A percentile compares a stretch with the other conserved stretches of the same genome.
Evolutionary conservation across 345 rosid genomes (phyloP).

Genomic region (Bruguiera parviflora): DNA sequence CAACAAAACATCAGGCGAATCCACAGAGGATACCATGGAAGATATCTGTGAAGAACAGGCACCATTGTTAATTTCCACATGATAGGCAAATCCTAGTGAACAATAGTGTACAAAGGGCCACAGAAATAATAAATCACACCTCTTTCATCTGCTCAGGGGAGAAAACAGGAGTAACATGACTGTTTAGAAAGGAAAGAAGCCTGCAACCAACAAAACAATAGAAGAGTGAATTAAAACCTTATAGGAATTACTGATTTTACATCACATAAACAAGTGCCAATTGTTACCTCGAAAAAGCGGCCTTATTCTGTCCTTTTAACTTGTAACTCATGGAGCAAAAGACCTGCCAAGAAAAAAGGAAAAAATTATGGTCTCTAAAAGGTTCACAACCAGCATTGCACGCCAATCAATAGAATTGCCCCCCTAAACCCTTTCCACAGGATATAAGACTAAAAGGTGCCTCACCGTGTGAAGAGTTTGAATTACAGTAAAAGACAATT

Average conservation of each 20-base stretch:
- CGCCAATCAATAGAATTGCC: neutral
- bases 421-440: neutral
- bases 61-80: constrained; percentile 10
- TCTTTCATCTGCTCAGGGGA: constrained; percentile 50
- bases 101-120: neutral
- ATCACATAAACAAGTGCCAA: constrained; percentile 1
- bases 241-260: neutral
- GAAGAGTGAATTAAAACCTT: constrained; percentile 9
- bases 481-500: constrained; percentile 50
- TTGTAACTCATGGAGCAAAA: constrained; percentile 48
- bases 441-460: neutral
- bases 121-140: constrained; percentile 41
- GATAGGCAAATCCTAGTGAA: constrained; percentile 14
- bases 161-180: constrained; percentile 47
- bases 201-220: constrained; percentile 40
- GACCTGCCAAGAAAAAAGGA: constrained; percentile 44
- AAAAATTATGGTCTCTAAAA: neutral
- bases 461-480: constrained; percentile 61
- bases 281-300: constrained; percentile 54
- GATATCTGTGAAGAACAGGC: constrained; percentile 52
- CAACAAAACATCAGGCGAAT: constrained; percentile 22
- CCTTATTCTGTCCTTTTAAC: constrained; percentile 52
- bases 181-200: constrained; percentile 50
- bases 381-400: constrained; percentile 7
- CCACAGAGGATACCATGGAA: constrained; percentile 37